Evolutionary conservation across 768 basidiomycete species (phyloP).

Genomic region (Punctularia strigosozonata): DNA sequence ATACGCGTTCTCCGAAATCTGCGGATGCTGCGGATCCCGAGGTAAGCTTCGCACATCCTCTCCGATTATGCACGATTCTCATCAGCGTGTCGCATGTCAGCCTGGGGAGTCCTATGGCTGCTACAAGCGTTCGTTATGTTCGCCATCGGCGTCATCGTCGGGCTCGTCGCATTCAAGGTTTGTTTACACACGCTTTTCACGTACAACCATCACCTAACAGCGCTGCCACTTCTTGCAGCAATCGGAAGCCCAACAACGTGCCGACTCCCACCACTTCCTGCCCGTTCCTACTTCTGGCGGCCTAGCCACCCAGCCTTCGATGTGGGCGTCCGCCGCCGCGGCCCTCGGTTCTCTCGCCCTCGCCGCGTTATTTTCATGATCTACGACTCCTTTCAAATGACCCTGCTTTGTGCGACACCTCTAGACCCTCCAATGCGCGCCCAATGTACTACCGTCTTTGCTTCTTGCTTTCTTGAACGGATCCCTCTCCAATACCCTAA

Average conservation of each 20-base stretch:
- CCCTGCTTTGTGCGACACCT: too few relatives aligned
- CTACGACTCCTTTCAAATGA: too few relatives aligned
- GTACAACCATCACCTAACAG: not conserved
- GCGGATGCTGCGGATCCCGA: constrained; percentile 78
- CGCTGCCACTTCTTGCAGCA: constrained; percentile 26
- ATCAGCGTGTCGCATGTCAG: constrained; percentile 23
- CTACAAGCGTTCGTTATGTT: constrained; percentile 66
- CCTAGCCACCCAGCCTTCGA: too few relatives aligned
- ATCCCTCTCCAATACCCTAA: too few relatives aligned
- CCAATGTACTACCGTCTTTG: too few relatives aligned
- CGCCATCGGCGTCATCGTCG: constrained; percentile 62
- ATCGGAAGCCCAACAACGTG: constrained; percentile 42
- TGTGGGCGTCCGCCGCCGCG: too few relatives aligned
- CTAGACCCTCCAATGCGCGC: too few relatives aligned
- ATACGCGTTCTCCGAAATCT: constrained; percentile 71
- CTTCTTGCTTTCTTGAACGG: too few relatives aligned
- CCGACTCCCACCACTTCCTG: constrained; percentile 42
- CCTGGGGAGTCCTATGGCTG: constrained; percentile 88
- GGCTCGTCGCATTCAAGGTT: constrained; percentile 76
- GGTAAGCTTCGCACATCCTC: constrained; percentile 25
- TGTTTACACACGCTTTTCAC: constrained; percentile 5
- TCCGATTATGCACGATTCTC: constrained; percentile 1
- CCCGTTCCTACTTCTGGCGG: constrained; percentile 46
- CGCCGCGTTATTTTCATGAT: too few relatives aligned
- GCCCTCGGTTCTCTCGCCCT: too few relatives aligned